Base-by-base conservation (phyloP, 2,329 filamentous ascomycete genomes). In the Neobulgaria alba region DNA sequence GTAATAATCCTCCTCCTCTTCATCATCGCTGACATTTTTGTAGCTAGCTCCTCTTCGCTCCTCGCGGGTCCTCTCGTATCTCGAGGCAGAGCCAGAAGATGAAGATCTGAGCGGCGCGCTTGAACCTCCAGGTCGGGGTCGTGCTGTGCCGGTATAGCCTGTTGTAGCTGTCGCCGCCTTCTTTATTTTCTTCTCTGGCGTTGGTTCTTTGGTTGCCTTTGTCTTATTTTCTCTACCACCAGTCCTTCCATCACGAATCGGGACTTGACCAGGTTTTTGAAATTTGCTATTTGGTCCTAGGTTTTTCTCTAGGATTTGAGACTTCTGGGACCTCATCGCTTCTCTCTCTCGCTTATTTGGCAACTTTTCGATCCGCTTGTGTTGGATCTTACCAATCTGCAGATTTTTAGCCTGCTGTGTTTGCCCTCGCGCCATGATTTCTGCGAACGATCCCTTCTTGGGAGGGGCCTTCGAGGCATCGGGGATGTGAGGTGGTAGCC, bases 361-460 rank as follows among this genome's bases (percentile, higher is more conserved):
- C n/a, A 71, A 62, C 54, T 78, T 82, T 51, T 84, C 82, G 2
- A 79, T 73, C 15, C 79, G 71, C 58, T 86, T 86, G 61, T 87
- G 82, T 57, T 85, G 82, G 50, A 87, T 85, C 52, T 77, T 78
- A 41, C 81, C 82, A 17, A 82, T 69, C 51, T 73, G 72, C n/a
- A 67, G 72, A 65, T 76, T 73, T 30, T 64, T 67, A 29, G 66
- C 68, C 54, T 84, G 76, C 10, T 76, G 79, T 46, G 76, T 75
- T 55, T 83, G 78, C 21, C 77, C 85, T 50, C 81, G 73, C 41
- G 80, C 80, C 63, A 89, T 71, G 45, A 87, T 82, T 54, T 87
- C 82, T 29, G 79, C 75, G 58, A 78, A 89, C 0, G 80, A 84
- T 2, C 82, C 79, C 56, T 82, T 85, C 61, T 86, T 86, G 1